These are phyloP conservation scores for Fusarium domesticum DNA, from an alignment of 2,329 filamentous ascomycete genomes.

Conservation along the genomic window DNA sequence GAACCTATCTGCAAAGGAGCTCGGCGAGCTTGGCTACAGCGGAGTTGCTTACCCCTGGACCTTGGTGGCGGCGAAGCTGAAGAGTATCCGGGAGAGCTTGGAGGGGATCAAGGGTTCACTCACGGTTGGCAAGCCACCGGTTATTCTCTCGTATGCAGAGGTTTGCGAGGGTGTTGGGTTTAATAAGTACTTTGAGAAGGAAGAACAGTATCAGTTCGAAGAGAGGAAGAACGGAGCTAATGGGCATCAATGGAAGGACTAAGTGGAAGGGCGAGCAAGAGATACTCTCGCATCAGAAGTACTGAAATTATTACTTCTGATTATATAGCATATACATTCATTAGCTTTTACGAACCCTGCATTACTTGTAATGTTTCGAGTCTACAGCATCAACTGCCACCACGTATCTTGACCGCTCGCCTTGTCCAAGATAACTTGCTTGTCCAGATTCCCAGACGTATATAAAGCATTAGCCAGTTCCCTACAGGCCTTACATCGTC, in stretches of 20 bases:
- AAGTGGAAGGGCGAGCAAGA: not conserved
- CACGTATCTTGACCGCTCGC: too few relatives aligned
- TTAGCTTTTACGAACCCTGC: too few relatives aligned
- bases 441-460: too few relatives aligned
- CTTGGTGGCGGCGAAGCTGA: conserved; percentile 42
- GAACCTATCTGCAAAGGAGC: conserved; percentile 34
- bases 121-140: conserved; percentile 39
- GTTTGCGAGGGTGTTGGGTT: conserved; percentile 47
- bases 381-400: too few relatives aligned
- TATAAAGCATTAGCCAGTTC: too few relatives aligned
- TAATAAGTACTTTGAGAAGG: conserved; percentile 36
- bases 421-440: too few relatives aligned
- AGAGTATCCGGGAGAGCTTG: conserved; percentile 37
- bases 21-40: conserved; percentile 38
- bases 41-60: conserved; percentile 45
- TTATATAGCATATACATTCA: too few relatives aligned
- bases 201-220: conserved; percentile 22
- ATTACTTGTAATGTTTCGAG: too few relatives aligned
- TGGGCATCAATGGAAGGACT: conserved; percentile 15
- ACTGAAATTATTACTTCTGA: too few relatives aligned
- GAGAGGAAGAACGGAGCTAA: conserved; percentile 13
- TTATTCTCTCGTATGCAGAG: conserved; percentile 42
- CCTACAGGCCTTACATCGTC: too few relatives aligned
- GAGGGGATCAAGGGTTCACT: conserved; percentile 42
- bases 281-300: too few relatives aligned